Conservation (phyloP, 306 rosid species). For the Cicer yamashitae region DNA sequence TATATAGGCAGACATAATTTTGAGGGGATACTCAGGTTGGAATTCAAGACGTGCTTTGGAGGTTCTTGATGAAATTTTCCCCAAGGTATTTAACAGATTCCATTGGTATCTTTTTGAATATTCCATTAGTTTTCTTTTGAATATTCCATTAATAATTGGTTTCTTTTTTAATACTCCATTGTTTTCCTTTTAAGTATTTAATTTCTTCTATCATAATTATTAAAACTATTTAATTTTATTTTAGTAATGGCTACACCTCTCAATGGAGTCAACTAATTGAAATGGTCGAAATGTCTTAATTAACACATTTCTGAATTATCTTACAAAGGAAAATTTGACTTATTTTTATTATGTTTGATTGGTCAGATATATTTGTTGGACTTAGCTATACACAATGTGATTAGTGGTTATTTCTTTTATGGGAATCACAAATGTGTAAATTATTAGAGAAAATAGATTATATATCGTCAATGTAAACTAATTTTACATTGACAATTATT, state of each 20-base stretch:
- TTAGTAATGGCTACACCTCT: neutral
- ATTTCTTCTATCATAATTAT: neutral
- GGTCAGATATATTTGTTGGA: neutral
- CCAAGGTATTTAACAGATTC: conserved; percentile 54
- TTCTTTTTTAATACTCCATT: neutral
- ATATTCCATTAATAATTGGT: neutral
- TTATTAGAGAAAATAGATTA: too few species aligned
- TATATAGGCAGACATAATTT: conserved; percentile 72
- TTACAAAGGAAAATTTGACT: neutral
- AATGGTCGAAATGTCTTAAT: neutral
- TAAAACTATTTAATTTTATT: neutral
- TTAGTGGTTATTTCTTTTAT: neutral
- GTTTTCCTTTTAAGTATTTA: neutral
- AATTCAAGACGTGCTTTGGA: conserved; percentile 78
- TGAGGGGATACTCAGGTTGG: conserved; percentile 87
- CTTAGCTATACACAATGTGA: neutral
- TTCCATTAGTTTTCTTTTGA: neutral
- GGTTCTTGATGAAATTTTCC: conserved; percentile 74
- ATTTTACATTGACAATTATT: too few species aligned
- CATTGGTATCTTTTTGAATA: neutral
- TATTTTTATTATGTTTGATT: neutral
- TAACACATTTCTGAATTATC: neutral
- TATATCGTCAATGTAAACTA: too few species aligned
- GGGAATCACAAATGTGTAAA: neutral
- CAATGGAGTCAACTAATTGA: conserved; percentile 10